Evolutionary conservation across 257 asterid genomes (phyloP), one percentile per base, ranked within the genome.

Genomic region (Solanum peruvianum): DNA sequence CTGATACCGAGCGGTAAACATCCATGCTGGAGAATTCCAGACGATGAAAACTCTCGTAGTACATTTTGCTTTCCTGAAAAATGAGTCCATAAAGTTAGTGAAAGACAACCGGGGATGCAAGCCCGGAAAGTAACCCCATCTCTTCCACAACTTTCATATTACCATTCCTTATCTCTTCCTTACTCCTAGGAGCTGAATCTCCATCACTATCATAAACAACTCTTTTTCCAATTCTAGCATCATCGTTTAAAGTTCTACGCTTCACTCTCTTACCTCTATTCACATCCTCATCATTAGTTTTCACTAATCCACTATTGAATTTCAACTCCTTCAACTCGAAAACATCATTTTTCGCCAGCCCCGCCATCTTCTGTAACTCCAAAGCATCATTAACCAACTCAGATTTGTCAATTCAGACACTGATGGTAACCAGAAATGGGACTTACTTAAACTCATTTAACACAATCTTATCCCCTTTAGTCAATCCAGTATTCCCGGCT

Each of bases 1-100:
- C 91, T 93, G 97, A 88, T 94, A 95, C 77, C 99, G 95, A 88
- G 94, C 93, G 82, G 98, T 92, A 92, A 95, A 96, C 97, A 89
- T 92, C 99, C 99, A 97, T 11, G 96, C 87, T 25, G 99, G 98
- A n/a, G 98, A 97, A 93, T 97, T 96, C 99, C 99, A 97, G 84
- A 95, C 98, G 98, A 95, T 94, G 88, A 96, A 97, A 70, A 95
- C 91, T 87, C 97, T 93, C 94, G 90, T 88, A 76, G 37, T 88
- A 90, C 99, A 96, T 89, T 90, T 93, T 87, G 90, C 96, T 89
- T 87, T 94, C 89, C 94, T 92, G 84, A 95, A 95, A 89, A 94
- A 97, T 44, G 94, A 92, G 78, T 94, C 94, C 98, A 97, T 92
- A 71, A 97, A 97, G 88, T 94, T 92, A 85, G 87, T 92, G 88